Evolutionary conservation across 176 grass and related monocot species (phyloP), one percentile per base, ranked within the genome.

Genomic region (Ananas comosus): DNA sequence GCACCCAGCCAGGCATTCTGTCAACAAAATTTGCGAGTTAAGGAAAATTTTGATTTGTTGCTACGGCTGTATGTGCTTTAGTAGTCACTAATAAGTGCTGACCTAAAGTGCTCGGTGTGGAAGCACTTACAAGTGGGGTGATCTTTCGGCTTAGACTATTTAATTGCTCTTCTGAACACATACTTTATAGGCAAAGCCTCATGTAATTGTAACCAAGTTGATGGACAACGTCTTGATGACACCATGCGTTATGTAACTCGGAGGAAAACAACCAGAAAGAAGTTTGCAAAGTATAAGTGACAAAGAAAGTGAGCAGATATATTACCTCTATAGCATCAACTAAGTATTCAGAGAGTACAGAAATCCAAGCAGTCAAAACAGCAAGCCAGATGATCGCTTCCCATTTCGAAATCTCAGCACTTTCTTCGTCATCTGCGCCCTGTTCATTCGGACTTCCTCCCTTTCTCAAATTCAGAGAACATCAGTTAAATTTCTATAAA

Each of bases 351-450:
- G 83, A 94, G 48, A 94, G 70, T 18, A 94, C 51, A 53, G 80
- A 89, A 74, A 94, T 94, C 74, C 86, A 87, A 42, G 76, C 61
- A 66, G 81, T 94, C 53, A 89, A 84, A 74, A 87, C 77, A 80
- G 78, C 78, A 80, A 94, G 86, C 80, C 91, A 90, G 64, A 74
- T 42, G 63, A 94, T 80, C 29, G 91, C 80, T 80, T 90, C 78
- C 86, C 80, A 87, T 87, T 72, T 83, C 12, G 83, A 86, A 5
- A 90, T 87, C 2, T 87, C 78, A 51, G 83, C 73, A 65, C 18
- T 74, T 33, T 81, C 52, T 0, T 54, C 64, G 12, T 68, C 72
- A 23, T 79, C 50, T 1, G 28, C n/a, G 24, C 12, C 64, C 57
- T 13, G 83, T 82, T 67, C 65, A 69, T 80, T 65, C 28, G 49